A percentile compares a stretch with the other conserved stretches of the same genome.
Evolutionary conservation across 2,329 filamentous ascomycete genomes (phyloP).

Genomic region (Colletotrichum cereale): DNA sequence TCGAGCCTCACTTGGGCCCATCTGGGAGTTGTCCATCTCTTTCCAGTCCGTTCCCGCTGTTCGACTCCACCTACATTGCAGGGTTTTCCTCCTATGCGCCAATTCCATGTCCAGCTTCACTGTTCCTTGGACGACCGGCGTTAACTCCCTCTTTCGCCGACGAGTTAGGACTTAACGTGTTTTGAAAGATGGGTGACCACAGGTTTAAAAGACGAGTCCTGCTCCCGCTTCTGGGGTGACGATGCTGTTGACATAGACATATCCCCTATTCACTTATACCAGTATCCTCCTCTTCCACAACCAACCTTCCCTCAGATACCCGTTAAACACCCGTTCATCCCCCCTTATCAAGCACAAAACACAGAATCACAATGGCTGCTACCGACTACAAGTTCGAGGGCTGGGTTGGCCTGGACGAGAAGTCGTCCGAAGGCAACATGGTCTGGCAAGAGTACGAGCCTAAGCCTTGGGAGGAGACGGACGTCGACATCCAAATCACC

Average conservation of each 20-base stretch:
- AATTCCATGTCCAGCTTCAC: slow-evolving; percentile 18
- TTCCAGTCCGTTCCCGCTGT: slow-evolving; percentile 35
- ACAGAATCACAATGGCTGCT: slow-evolving; percentile 44
- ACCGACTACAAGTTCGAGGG: slow-evolving; percentile 63
- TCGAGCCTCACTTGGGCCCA: slow-evolving; percentile 33
- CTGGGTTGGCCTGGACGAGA: slow-evolving; percentile 59
- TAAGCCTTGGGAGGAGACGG: slow-evolving; percentile 74
- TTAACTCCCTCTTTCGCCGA: slow-evolving; percentile 37
- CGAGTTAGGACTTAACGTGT: slow-evolving; percentile 32
- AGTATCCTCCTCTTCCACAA: neutral
- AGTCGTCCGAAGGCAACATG: slow-evolving; percentile 64
- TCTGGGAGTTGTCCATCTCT: slow-evolving; percentile 8
- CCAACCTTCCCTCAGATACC: slow-evolving; percentile 1
- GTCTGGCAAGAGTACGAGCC: slow-evolving; percentile 68
- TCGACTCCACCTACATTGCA: slow-evolving; percentile 28
- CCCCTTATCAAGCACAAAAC: neutral
- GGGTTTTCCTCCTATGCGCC: slow-evolving; percentile 24
- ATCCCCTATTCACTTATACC: neutral
- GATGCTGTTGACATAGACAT: neutral
- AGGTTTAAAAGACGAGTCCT: slow-evolving; percentile 28
- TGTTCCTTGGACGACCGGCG: slow-evolving; percentile 34
- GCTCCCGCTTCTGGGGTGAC: neutral
- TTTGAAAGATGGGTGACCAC: slow-evolving; percentile 12
- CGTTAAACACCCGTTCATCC: neutral
- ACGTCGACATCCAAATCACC: slow-evolving; percentile 74